Evolutionary conservation across 179 eudicot genomes (phyloP).

Genomic region (Silene vulgaris): DNA sequence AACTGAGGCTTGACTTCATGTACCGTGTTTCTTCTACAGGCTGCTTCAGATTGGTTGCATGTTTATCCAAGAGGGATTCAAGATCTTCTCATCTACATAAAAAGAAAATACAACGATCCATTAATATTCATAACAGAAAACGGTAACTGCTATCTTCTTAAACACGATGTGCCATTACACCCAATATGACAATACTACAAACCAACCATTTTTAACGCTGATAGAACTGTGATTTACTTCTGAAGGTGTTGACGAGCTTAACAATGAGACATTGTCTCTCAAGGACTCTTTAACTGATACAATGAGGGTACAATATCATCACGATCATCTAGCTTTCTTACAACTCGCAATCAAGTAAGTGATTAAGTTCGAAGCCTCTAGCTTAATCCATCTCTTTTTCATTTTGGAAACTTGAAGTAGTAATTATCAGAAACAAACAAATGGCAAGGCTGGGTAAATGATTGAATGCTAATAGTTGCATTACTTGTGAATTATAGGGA

Average conservation of each 20-base stretch:
- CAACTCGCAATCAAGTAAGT: not conserved
- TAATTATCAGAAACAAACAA: too few relatives aligned
- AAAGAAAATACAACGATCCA: constrained; percentile 36
- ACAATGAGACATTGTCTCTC: not conserved
- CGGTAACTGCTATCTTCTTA: constrained; percentile 26
- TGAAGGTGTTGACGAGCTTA: not conserved
- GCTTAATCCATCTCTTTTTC: too few relatives aligned
- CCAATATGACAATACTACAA: not conserved
- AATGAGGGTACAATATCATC: not conserved
- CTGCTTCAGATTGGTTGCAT: constrained; percentile 32
- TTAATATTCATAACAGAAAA: constrained; percentile 48
- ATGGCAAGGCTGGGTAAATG: too few relatives aligned
- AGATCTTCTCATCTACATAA: constrained; percentile 35
- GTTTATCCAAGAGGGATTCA: constrained; percentile 45
- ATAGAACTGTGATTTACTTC: not conserved
- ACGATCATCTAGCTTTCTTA: not conserved
- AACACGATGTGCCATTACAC: not conserved
- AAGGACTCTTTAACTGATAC: not conserved
- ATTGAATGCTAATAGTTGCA: not conserved
- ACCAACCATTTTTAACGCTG: not conserved
- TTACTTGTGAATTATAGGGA: not conserved
- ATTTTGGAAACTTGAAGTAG: too few relatives aligned
- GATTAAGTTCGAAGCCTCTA: not conserved
- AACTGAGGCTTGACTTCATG: not conserved
- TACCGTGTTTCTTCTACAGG: constrained; percentile 13